Evolutionary conservation across 208 protist genomes (phyloP).

Genomic region (Leishmania mexicana): DNA sequence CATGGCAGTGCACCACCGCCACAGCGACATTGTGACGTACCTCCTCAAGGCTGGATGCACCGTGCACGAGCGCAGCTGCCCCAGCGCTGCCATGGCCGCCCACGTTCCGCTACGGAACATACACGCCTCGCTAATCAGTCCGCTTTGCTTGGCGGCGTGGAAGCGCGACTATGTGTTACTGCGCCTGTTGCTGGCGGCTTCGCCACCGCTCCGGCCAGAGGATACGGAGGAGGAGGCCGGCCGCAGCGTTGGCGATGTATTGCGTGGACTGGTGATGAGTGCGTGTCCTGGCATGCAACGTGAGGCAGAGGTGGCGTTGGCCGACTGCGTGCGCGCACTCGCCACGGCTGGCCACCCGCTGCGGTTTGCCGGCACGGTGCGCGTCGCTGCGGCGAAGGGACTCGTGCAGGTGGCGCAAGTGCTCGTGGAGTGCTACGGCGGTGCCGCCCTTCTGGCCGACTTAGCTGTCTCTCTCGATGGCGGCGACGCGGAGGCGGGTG

Average conservation of each 20-base stretch:
- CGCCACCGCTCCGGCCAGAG: slow-evolving; percentile 27
- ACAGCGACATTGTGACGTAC: slow-evolving; percentile 46
- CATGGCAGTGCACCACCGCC: slow-evolving; percentile 39
- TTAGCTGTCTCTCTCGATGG: slow-evolving; percentile 19
- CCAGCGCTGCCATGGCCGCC: slow-evolving; percentile 20
- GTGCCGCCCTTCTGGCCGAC: slow-evolving; percentile 47
- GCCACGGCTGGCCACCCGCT: slow-evolving; percentile 62
- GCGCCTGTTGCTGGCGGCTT: slow-evolving; percentile 43
- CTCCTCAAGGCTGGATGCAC: slow-evolving; percentile 50
- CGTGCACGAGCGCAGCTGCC: slow-evolving; percentile 26
- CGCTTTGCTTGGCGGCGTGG: slow-evolving; percentile 70
- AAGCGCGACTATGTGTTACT: slow-evolving; percentile 42
- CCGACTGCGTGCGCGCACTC: slow-evolving; percentile 44
- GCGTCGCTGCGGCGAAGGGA: slow-evolving; percentile 43
- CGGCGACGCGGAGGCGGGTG: not conserved
- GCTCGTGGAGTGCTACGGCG: slow-evolving; percentile 70
- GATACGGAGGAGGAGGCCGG: slow-evolving; percentile 30
- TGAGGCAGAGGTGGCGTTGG: slow-evolving; percentile 35
- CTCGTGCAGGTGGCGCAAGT: slow-evolving; percentile 41
- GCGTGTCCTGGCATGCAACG: slow-evolving; percentile 20
- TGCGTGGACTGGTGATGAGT: slow-evolving; percentile 50
- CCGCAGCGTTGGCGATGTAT: slow-evolving; percentile 42
- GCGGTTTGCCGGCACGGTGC: slow-evolving; percentile 46
- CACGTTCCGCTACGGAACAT: slow-evolving; percentile 29
- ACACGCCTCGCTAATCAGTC: slow-evolving; percentile 40